These are phyloP conservation scores for Hypoxylon sp. DNA, from an alignment of 2,329 filamentous ascomycete genomes.

Conservation along the genomic window DNA sequence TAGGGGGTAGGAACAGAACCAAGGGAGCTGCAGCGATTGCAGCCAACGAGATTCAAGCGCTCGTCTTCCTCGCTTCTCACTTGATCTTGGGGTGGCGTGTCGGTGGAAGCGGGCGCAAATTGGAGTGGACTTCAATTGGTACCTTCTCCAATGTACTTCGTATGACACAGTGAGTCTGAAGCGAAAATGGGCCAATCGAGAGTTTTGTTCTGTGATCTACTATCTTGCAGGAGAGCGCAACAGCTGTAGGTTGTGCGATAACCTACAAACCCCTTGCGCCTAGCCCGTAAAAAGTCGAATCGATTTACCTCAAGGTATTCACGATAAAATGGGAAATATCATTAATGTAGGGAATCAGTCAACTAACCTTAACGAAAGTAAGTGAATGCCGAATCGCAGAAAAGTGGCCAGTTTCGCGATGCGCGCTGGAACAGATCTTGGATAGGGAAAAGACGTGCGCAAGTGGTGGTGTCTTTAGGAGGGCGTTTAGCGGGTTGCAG, in stretches of 20 bases:
- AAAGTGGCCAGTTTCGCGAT: slow-evolving; percentile 40
- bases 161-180: slow-evolving; percentile 20
- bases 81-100: slow-evolving; percentile 29
- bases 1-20: slow-evolving; percentile 19
- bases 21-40: slow-evolving; percentile 33
- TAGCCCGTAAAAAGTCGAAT: slow-evolving; percentile 4
- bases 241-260: slow-evolving; percentile 30
- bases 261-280: slow-evolving; percentile 14
- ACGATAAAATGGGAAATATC: slow-evolving; percentile 10
- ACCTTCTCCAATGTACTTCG: slow-evolving; percentile 31
- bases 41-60: slow-evolving; percentile 42
- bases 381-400: slow-evolving; percentile 35
- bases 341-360: slow-evolving; percentile 12
- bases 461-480: slow-evolving; percentile 24
- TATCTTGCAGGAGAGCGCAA: slow-evolving; percentile 37
- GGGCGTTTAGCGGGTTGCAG: slow-evolving; percentile 35
- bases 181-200: slow-evolving; percentile 31
- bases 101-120: slow-evolving; percentile 31
- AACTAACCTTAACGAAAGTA: slow-evolving; percentile 41
- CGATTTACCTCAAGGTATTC: slow-evolving; percentile 9
- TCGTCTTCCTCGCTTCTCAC: slow-evolving; percentile 27
- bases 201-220: slow-evolving; percentile 32
- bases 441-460: slow-evolving; percentile 33
- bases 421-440: slow-evolving; percentile 39
- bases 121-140: slow-evolving; percentile 36